These are phyloP conservation scores for Pholiota molesta DNA, from an alignment of 768 basidiomycete species.

Conservation along the genomic window DNA sequence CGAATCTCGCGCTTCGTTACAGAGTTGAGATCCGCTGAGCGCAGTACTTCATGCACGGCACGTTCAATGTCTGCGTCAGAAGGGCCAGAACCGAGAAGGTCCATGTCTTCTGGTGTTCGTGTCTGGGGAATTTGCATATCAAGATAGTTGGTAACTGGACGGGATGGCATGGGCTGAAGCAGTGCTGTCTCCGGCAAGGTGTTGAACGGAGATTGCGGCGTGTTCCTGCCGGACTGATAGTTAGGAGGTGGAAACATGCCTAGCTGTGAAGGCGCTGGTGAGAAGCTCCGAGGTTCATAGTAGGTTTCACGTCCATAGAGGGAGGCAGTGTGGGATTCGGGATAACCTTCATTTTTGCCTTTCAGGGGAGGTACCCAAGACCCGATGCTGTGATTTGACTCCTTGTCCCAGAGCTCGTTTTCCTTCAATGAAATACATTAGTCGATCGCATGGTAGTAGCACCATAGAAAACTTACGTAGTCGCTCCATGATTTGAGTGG, in stretches of 20 bases:
- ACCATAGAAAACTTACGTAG: conserved; percentile 59
- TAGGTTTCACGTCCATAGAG: conserved; percentile 87
- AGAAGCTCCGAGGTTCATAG: conserved; percentile 77
- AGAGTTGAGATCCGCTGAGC: conserved; percentile 81
- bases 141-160: conserved; percentile 77
- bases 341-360: conserved; percentile 70
- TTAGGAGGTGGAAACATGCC: conserved; percentile 65
- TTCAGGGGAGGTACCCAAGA: conserved; percentile 87
- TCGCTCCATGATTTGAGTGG: conserved; percentile 97
- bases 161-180: conserved; percentile 66
- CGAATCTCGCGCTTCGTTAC: conserved; percentile 94
- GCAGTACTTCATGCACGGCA: conserved; percentile 74
- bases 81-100: conserved; percentile 47
- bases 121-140: conserved; percentile 65
- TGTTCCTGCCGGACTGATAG: conserved; percentile 79
- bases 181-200: conserved; percentile 37
- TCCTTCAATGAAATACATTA: conserved; percentile 48
- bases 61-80: conserved; percentile 74
- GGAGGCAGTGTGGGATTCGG: conserved; percentile 78
- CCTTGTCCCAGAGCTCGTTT: conserved; percentile 98
- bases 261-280: conserved; percentile 74
- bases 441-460: neutral
- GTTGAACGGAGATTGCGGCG: conserved; percentile 57
- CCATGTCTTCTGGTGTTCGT: conserved; percentile 54
- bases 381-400: conserved; percentile 93